Evolutionary conservation across 2,329 filamentous ascomycete species (phyloP).

Genomic region (Xylariaceae sp.): DNA sequence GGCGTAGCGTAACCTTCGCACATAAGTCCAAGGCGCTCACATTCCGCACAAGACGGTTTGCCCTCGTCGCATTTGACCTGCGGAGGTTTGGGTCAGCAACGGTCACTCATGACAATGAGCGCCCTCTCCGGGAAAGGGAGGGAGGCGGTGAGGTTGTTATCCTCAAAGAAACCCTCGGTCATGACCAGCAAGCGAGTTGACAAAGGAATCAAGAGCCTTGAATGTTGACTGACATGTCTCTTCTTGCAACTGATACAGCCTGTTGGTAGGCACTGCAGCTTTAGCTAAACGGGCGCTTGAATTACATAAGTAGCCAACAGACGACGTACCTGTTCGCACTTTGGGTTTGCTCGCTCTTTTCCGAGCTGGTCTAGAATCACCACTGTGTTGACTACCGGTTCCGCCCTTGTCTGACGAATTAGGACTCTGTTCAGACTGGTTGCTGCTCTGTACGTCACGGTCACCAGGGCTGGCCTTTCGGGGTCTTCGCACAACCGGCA

Average conservation of each 20-base stretch:
- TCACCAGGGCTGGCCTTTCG: constrained; percentile 22
- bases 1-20: constrained; percentile 37
- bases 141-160: no score
- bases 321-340: constrained; percentile 30
- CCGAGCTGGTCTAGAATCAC: constrained; percentile 16
- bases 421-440: constrained; percentile 16
- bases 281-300: constrained; percentile 11
- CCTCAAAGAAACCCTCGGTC: neutral
- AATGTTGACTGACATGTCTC: constrained; percentile 28
- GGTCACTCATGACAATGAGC: neutral
- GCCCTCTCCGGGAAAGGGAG: no score
- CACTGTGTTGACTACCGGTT: constrained; percentile 13
- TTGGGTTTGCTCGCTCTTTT: constrained; percentile 34
- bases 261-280: constrained; percentile 2
- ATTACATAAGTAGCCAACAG: neutral
- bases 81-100: constrained; percentile 7
- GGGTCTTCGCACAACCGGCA: constrained; percentile 11
- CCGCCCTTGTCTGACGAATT: constrained; percentile 23
- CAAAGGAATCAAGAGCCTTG: neutral
- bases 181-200: neutral
- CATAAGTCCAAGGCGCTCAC: constrained; percentile 34
- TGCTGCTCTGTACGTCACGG: constrained; percentile 16
- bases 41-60: constrained; percentile 35
- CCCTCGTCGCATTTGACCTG: constrained; percentile 36
- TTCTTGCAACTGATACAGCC: constrained; percentile 33